A percentile compares a stretch with the other conserved stretches of the same genome.
Evolutionary conservation across 1,284 basidiomycete genomes (phyloP).

Genomic region (Ganoderma lingzhi): DNA sequence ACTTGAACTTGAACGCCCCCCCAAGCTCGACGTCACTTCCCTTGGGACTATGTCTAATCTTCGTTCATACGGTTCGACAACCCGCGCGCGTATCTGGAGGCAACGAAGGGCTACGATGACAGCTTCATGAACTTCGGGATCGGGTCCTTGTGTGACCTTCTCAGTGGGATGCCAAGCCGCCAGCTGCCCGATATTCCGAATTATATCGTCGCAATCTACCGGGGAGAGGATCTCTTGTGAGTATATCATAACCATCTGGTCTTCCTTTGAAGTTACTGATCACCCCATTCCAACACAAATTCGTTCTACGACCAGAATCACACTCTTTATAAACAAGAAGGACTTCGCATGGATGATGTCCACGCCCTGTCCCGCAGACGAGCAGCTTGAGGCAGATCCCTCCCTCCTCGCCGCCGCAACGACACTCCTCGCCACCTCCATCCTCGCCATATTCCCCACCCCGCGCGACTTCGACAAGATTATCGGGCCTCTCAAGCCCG

Average conservation of each 20-base stretch:
- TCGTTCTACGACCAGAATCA: background rate
- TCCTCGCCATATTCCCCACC: constrained; percentile 7
- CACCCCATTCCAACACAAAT: no score
- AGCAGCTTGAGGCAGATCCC: background rate
- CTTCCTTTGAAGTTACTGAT: background rate
- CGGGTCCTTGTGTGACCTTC: constrained; percentile 29
- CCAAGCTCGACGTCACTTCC: background rate
- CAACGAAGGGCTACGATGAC: constrained; percentile 28
- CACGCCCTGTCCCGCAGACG: constrained; percentile 3
- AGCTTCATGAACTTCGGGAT: constrained; percentile 33
- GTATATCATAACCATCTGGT: constrained; percentile 4
- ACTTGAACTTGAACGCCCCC: background rate
- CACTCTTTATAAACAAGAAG: background rate
- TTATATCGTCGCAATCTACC: constrained; percentile 25
- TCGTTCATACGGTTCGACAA: constrained; percentile 24
- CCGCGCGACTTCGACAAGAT: constrained; percentile 27
- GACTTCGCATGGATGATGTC: constrained; percentile 16
- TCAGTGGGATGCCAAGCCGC: background rate
- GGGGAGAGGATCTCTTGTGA: constrained; percentile 28
- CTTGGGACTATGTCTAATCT: constrained; percentile 15
- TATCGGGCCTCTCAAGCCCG: constrained; percentile 28
- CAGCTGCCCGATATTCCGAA: background rate
- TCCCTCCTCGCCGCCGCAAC: constrained; percentile 2
- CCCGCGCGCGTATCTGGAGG: constrained; percentile 28
- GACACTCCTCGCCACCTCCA: constrained; percentile 9